Evolutionary conservation across 306 rosid genomes (phyloP).

Genomic region (Sesbania bispinosa): DNA sequence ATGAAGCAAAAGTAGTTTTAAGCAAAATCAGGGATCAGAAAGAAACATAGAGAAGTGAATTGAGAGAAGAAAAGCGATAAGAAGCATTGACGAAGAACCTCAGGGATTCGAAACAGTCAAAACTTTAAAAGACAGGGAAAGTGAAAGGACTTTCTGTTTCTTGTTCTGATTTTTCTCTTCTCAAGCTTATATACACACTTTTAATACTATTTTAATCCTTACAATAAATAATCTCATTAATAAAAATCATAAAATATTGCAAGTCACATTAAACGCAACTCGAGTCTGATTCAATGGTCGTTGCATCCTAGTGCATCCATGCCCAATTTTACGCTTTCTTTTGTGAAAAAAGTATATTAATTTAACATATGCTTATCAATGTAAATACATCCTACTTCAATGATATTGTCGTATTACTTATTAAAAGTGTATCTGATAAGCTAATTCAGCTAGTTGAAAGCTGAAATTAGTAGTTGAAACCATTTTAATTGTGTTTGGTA

Average conservation of each 20-base stretch:
- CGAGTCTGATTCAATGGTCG: slow-evolving; percentile 25
- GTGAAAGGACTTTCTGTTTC: slow-evolving; percentile 30
- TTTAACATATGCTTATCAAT: too few species aligned
- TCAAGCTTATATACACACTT: neutral
- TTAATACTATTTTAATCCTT: neutral
- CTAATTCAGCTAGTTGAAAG: too few species aligned
- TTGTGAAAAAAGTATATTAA: too few species aligned
- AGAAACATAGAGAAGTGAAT: neutral
- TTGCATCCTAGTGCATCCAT: slow-evolving; percentile 5
- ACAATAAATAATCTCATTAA: neutral
- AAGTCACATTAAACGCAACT: slow-evolving; percentile 17
- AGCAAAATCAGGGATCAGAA: slow-evolving; percentile 49
- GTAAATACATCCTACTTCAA: too few species aligned
- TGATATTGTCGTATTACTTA: too few species aligned
- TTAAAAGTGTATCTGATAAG: too few species aligned
- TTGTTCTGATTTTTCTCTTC: slow-evolving; percentile 19
- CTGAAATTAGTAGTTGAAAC: too few species aligned
- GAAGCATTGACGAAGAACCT: slow-evolving; percentile 45
- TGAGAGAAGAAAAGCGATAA: slow-evolving; percentile 15
- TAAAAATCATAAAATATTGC: neutral
- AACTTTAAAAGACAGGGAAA: slow-evolving; percentile 42
- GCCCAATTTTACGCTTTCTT: neutral
- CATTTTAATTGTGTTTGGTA: too few species aligned
- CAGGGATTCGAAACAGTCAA: slow-evolving; percentile 52
- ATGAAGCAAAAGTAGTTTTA: slow-evolving; percentile 21